A percentile compares a stretch with the other conserved stretches of the same genome.
Conservation (phyloP, 75 land plant species). For the Pinus tabuliformis region DNA sequence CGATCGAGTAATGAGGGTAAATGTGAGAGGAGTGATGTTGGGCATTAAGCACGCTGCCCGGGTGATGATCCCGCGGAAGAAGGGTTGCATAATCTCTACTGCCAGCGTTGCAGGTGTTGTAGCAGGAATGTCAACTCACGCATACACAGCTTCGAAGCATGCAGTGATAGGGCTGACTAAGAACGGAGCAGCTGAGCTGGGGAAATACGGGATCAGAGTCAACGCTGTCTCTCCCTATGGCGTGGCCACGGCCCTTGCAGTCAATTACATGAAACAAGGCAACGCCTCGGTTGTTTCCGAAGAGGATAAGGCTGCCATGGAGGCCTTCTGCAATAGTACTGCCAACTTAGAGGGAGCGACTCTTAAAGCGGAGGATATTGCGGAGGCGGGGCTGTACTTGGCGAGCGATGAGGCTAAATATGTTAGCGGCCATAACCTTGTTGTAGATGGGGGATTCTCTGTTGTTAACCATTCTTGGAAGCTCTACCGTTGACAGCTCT, state of each 20-base stretch:
- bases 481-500: too few species aligned
- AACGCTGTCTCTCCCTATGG: conserved; percentile 53
- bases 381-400: conserved; percentile 9
- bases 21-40: conserved; percentile 30
- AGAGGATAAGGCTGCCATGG: neutral
- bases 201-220: conserved; percentile 42
- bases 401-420: conserved; percentile 1
- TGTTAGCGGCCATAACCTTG: too few species aligned
- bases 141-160: conserved; percentile 53
- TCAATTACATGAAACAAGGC: conserved; percentile 47
- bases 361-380: conserved; percentile 4
- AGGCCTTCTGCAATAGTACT: neutral
- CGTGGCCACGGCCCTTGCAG: neutral
- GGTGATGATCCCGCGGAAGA: conserved; percentile 33
- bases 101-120: conserved; percentile 27
- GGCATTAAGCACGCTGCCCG: conserved; percentile 53
- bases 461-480: too few species aligned
- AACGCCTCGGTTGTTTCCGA: conserved; percentile 16
- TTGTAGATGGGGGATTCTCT: too few species aligned
- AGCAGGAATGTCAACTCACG: conserved; percentile 14
- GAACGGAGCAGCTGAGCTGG: conserved; percentile 41
- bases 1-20: conserved; percentile 20
- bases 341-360: neutral
- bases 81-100: conserved; percentile 30
- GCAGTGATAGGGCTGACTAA: conserved; percentile 48